Evolutionary conservation across 179 eudicot species (phyloP).

Genomic region (Silene coronaria): DNA sequence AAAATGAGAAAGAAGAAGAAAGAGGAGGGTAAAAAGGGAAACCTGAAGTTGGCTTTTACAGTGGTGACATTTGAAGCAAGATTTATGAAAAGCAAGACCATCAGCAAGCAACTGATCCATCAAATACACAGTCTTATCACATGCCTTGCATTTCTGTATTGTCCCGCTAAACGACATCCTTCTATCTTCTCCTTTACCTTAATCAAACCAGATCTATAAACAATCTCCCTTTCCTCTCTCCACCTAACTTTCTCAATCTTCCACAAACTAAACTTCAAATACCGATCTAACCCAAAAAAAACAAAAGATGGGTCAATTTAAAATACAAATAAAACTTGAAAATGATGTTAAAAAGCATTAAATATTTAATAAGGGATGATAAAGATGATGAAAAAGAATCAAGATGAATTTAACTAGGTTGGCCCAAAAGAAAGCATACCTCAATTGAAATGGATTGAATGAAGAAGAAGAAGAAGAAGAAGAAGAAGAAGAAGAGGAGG

Average conservation of each 20-base stretch:
- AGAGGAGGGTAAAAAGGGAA: background rate
- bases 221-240: background rate
- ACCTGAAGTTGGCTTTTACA: slow-evolving; percentile 92
- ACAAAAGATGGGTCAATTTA: background rate
- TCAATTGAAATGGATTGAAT: slow-evolving; percentile 8
- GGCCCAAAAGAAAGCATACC: slow-evolving; percentile 7
- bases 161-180: slow-evolving; percentile 92
- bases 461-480: background rate
- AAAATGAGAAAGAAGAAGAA: no score
- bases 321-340: background rate
- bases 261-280: slow-evolving; percentile 12
- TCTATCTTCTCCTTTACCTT: slow-evolving; percentile 6
- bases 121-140: slow-evolving; percentile 90
- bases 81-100: slow-evolving; percentile 76
- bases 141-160: slow-evolving; percentile 92
- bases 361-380: background rate
- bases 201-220: slow-evolving; percentile 21
- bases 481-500: background rate
- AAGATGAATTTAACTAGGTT: background rate
- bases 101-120: slow-evolving; percentile 93
- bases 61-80: slow-evolving; percentile 91
- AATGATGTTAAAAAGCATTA: background rate
- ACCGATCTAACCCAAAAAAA: slow-evolving; percentile 26
- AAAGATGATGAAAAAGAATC: background rate
- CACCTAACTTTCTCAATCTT: slow-evolving; percentile 10